Evolutionary conservation across 176 grass and related monocot genomes (phyloP), one percentile per base, ranked within the genome.

Genomic region (Eragrostis nindensis): DNA sequence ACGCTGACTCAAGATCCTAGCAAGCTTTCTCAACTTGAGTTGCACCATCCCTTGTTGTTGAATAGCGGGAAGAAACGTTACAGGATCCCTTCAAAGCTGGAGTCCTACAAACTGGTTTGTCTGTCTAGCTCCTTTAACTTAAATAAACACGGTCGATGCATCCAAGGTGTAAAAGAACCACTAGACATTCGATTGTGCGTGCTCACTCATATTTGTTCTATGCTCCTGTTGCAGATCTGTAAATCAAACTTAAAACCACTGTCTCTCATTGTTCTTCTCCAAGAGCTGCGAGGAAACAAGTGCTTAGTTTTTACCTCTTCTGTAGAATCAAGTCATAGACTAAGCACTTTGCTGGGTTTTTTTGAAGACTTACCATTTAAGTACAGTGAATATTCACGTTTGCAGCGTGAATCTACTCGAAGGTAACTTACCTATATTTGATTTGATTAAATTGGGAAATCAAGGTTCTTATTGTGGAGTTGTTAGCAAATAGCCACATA

Each of bases 1-100:
- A 98, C 95, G 62, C 74, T 98, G 52, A 98, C 90, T 79, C 95
- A 98, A 89, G 95, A 98, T 83, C 95, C 95, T 78, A 98, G 95
- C 88, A 98, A 98, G 84, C 86, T 98, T 73, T 98, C 88, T 70
- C 92, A 98, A 89, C 88, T 98, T 41, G 78, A 95, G 71, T 84
- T 98, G 49, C 90, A 94, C 82, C 92, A 95, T 74, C 95, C 92
- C 41, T 76, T 98, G 42, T 87, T 98, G 75, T 90, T 98, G 81
- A 93, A 94, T 49, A 98, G 90, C 64, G 95, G 95, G 54, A 91
- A 84, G 73, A 98, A 89, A 70, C 92, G 92, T 62, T 98, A 98
- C 76, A 86, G 82, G 65, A 85, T 98, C 62, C 92, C 95, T 79
- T 70, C 65, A 52, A 89, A 89, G 79, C 86, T 98, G 50, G 85